Conservation (phyloP, 2,329 filamentous ascomycete species). For the Drechslerella stenobrocha region DNA sequence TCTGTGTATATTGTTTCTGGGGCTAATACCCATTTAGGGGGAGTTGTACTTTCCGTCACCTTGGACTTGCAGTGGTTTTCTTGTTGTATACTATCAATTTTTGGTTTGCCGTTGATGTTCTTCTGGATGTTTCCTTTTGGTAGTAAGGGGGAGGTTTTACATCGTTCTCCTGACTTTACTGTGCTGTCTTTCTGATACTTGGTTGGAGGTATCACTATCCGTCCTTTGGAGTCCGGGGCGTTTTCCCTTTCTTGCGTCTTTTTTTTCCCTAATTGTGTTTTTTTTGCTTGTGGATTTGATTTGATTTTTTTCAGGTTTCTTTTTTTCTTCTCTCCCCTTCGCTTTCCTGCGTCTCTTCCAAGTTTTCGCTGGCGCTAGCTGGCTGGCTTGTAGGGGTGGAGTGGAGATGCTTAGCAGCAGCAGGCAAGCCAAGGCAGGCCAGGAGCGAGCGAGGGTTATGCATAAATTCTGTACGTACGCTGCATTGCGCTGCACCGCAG, state of each 20-base stretch:
- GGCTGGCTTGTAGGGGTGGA: neutral
- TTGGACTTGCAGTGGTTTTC: neutral
- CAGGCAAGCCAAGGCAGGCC: neutral
- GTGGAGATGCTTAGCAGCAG: neutral
- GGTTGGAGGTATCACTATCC: neutral
- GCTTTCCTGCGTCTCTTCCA: neutral
- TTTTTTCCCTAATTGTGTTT: neutral
- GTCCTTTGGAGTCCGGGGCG: conserved; percentile 2
- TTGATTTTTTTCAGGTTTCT: too few relatives aligned
- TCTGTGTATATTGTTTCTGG: conserved; percentile 44
- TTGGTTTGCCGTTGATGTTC: neutral
- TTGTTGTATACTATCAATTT: conserved; percentile 25
- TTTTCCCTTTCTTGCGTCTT: neutral
- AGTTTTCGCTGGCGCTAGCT: neutral
- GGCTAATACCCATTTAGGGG: conserved; percentile 13
- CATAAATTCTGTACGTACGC: neutral
- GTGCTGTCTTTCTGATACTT: neutral
- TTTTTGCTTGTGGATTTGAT: too few relatives aligned
- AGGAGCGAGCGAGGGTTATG: neutral
- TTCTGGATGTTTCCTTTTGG: too few relatives aligned
- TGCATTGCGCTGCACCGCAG: neutral
- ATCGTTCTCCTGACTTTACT: neutral
- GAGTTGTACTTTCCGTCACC: conserved; percentile 23
- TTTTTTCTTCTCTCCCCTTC: neutral
- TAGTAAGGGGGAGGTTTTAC: neutral